Evolutionary conservation across 2,329 filamentous ascomycete genomes (phyloP).

Genomic region (Moelleriella libera): DNA sequence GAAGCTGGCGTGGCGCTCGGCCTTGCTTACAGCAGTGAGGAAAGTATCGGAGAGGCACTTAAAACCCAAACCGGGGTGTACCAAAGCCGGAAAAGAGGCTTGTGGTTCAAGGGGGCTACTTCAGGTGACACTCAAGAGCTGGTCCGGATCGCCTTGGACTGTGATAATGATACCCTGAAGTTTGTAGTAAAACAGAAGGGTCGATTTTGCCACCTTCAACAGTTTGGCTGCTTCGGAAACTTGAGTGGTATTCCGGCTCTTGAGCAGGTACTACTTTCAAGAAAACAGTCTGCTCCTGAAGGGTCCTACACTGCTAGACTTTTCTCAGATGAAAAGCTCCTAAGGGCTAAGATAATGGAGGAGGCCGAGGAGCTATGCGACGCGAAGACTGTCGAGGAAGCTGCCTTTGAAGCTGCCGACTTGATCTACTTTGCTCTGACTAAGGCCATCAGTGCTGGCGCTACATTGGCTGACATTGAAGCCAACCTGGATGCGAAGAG

Average conservation of each 20-base stretch:
- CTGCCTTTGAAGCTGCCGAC: constrained; percentile 90
- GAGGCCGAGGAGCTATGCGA: constrained; percentile 92
- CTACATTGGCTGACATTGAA: constrained; percentile 79
- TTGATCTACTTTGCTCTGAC: constrained; percentile 91
- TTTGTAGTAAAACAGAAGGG: constrained; percentile 87
- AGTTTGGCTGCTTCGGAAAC: constrained; percentile 82
- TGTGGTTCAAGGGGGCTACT: constrained; percentile 94
- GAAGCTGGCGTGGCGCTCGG: constrained; percentile 74
- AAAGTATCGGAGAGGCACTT: constrained; percentile 78
- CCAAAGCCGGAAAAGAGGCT: constrained; percentile 83
- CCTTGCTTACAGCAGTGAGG: constrained; percentile 84
- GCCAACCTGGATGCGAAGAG: constrained; percentile 87
- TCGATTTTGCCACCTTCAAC: constrained; percentile 86
- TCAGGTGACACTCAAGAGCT: constrained; percentile 91
- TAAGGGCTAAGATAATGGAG: constrained; percentile 95
- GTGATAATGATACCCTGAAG: constrained; percentile 82
- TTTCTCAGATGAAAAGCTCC: constrained; percentile 80
- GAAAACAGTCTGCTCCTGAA: constrained; percentile 68
- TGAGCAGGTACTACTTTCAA: constrained; percentile 71
- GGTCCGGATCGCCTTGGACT: constrained; percentile 73
- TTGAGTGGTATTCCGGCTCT: constrained; percentile 69
- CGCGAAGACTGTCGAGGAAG: constrained; percentile 65
- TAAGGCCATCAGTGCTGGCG: constrained; percentile 74
- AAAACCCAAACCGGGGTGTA: constrained; percentile 73
- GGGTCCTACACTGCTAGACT: constrained; percentile 90